Base-by-base conservation (phyloP, 2,329 filamentous ascomycete genomes). In the Aspergillus fijiensis region DNA sequence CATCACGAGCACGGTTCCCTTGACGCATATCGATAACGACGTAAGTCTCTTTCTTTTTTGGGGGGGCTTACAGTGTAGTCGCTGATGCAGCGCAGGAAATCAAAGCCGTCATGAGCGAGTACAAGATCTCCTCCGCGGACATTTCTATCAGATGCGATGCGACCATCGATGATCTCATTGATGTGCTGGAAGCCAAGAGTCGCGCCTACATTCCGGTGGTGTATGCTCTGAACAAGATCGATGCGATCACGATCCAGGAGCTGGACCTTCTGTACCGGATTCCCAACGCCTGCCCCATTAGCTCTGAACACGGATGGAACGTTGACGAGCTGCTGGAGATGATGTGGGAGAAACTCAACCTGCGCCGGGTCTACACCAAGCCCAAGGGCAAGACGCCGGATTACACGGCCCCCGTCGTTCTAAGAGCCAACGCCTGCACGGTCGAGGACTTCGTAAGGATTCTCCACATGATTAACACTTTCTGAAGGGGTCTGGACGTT, bases 141-240 rank as follows among this genome's bases (percentile, higher is more conserved):
- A 96, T 99, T 72, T 91, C 94, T 51, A 98, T 99, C 76, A 90
- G 95, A 65, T 99, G 95, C 78, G 95, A 99, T 77, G 95, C 95
- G 59, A 99, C 95, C 2, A 88, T 99, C 64, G 95, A 99, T 78
- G 95, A 99, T 76, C 79, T 99, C 65, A 99, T 99, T 73, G 95
- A 99, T 77, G 81, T 99, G 21, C 85, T 99, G 50, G 95, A 99
- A 77, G 94, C 94, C 51, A 96, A 91, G 83, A 92, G 89, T 74
- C 86, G 95, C 77, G 92, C 91, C 75, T 99, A 99, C 76, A 98
- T 99, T 66, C 95, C 95, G n/a, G 95, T 98, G 65, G 91, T 99
- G 57, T 99, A 99, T 80, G 95, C 96, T 48, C 84, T 99, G 70
- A 99, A 99, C 85, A 99, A 99, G 83, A 99, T 99, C 69, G 95